Evolutionary conservation across 2,329 filamentous ascomycete species (phyloP).

Genomic region (Eutypa lata): DNA sequence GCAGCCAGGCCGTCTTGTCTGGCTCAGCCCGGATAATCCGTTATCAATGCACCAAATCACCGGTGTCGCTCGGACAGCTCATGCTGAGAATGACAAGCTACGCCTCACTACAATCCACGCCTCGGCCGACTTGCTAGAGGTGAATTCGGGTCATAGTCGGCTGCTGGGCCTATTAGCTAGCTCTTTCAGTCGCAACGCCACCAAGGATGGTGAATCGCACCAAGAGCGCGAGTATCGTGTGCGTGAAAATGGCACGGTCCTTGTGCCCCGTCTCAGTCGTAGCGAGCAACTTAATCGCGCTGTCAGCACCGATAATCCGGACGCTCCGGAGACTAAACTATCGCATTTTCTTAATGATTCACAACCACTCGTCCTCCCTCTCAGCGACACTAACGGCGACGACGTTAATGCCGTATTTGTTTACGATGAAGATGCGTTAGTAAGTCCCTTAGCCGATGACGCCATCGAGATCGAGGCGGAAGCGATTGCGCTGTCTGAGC

Average conservation of each 20-base stretch:
- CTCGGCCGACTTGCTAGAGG: conserved; percentile 1
- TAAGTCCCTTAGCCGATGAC: neutral
- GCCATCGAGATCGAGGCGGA: conserved; percentile 6
- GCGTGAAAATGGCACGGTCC: conserved; percentile 1
- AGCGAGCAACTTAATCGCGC: conserved; percentile 10
- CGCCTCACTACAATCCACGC: conserved; percentile 12
- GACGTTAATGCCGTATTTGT: neutral
- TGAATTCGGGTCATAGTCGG: neutral
- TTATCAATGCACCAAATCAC: conserved; percentile 12
- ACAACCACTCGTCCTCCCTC: neutral
- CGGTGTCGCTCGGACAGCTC: conserved; percentile 16
- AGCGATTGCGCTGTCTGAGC: neutral
- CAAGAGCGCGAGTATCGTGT: conserved; percentile 14
- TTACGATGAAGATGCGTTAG: neutral
- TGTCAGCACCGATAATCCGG: neutral
- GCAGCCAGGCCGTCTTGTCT: conserved; percentile 5
- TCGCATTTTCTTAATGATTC: neutral
- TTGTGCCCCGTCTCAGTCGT: conserved; percentile 12
- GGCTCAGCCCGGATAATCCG: conserved; percentile 11
- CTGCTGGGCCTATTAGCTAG: no score
- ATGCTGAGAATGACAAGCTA: conserved; percentile 15
- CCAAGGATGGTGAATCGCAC: neutral
- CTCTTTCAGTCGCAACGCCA: neutral
- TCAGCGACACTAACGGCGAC: neutral
- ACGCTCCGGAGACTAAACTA: neutral